Evolutionary conservation across 345 rosid species (phyloP).

Genomic region (Jatropha curcas): DNA sequence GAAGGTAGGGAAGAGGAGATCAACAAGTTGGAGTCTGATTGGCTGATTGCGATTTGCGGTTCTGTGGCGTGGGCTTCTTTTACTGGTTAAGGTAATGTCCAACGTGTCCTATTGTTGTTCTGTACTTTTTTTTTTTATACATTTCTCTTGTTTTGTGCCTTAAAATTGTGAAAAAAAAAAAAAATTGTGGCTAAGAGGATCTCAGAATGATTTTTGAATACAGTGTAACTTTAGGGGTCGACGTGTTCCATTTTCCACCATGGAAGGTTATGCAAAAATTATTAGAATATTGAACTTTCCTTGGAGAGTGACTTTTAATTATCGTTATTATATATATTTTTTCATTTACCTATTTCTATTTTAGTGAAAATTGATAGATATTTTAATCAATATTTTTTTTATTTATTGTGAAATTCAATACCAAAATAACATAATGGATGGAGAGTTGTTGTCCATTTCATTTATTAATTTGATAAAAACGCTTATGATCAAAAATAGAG

Average conservation of each 20-base stretch:
- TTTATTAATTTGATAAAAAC: too few relatives aligned
- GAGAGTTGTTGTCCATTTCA: too few relatives aligned
- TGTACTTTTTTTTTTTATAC: constrained; percentile 9
- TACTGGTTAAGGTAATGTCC: neutral
- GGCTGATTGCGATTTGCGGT: constrained; percentile 49
- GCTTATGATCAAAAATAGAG: too few relatives aligned
- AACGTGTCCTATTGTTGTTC: constrained; percentile 51
- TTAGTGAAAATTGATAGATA: too few relatives aligned
- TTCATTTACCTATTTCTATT: too few relatives aligned
- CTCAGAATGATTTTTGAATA: neutral
- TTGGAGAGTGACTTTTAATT: too few relatives aligned
- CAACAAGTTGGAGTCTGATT: constrained; percentile 38
- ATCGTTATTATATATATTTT: too few relatives aligned
- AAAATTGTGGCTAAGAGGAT: neutral
- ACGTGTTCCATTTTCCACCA: constrained; percentile 6
- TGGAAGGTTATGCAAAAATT: neutral
- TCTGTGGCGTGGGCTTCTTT: constrained; percentile 31
- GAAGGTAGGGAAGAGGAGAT: constrained; percentile 38
- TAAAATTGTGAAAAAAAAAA: neutral
- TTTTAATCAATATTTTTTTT: too few relatives aligned
- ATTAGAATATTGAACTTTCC: too few relatives aligned
- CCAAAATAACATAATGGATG: too few relatives aligned
- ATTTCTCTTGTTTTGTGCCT: neutral
- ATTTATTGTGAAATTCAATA: too few relatives aligned
- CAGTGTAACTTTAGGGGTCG: neutral